phyloP scores from a whole-genome alignment of 208 protist species.

The Herpetomonas muscarum region DNA sequence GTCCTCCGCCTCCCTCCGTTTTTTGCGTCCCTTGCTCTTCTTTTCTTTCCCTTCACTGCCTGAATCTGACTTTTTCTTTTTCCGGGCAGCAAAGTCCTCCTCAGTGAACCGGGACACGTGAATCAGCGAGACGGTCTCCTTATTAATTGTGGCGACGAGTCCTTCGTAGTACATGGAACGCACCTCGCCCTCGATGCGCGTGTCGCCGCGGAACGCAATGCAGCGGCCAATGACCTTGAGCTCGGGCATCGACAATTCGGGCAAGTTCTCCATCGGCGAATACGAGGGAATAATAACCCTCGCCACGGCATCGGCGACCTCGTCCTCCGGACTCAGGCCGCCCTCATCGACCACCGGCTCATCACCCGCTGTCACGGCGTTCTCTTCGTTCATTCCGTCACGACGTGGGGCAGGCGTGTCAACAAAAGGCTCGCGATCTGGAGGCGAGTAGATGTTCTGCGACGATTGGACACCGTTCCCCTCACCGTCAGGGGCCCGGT shows the following conservation, averaged over 20 bases:
- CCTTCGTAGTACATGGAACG: conserved; percentile 61
- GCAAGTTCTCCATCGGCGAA: conserved; percentile 54
- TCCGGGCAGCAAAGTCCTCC: conserved; percentile 48
- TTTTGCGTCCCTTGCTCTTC: too few species aligned
- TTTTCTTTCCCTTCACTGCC: neutral
- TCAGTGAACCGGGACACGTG: conserved; percentile 61
- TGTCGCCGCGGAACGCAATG: conserved; percentile 67
- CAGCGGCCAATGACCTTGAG: conserved; percentile 80
- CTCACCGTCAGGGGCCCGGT: too few species aligned
- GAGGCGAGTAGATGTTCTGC: too few species aligned
- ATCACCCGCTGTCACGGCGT: neutral
- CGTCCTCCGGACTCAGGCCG: too few species aligned
- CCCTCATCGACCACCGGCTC: neutral
- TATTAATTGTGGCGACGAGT: conserved; percentile 63
- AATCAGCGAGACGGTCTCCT: conserved; percentile 75
- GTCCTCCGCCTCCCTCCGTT: too few species aligned
- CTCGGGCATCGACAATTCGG: conserved; percentile 44
- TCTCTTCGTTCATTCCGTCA: too few species aligned
- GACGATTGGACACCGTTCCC: too few species aligned
- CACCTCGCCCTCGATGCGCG: conserved; percentile 34
- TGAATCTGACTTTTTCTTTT: neutral
- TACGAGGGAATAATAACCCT: conserved; percentile 39
- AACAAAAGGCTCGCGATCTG: too few species aligned
- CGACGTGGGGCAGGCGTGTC: too few species aligned
- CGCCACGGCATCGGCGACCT: conserved; percentile 31